Evolutionary conservation across 305 asterid species (phyloP).

Genomic region (Withania somnifera): DNA sequence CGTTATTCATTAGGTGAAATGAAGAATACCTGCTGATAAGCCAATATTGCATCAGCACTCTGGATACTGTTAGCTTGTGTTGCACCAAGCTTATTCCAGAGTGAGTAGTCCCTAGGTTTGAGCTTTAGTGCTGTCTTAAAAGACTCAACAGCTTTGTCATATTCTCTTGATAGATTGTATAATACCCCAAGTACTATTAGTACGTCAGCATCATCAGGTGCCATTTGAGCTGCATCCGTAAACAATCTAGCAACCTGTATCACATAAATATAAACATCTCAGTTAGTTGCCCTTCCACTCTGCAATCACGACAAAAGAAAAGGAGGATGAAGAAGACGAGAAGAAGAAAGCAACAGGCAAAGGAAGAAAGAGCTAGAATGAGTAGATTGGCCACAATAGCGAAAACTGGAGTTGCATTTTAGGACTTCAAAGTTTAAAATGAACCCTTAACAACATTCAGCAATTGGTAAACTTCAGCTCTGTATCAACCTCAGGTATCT

Average conservation of each 20-base stretch:
- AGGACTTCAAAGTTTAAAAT: background rate
- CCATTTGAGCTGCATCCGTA: conserved; percentile 79
- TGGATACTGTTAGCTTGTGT: conserved; percentile 98
- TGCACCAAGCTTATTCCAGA: conserved; percentile 99
- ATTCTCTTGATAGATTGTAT: conserved; percentile 83
- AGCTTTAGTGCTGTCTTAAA: conserved; percentile 90
- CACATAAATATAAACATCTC: conserved; percentile 7
- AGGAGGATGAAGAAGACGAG: background rate
- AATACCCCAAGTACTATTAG: conserved; percentile 95
- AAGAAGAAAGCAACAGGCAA: too few relatives aligned
- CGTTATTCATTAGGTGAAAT: background rate
- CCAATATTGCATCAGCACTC: conserved; percentile 91
- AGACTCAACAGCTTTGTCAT: conserved; percentile 88
- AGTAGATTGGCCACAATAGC: background rate
- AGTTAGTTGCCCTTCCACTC: background rate
- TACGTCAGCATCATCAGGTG: conserved; percentile 99
- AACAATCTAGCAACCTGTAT: conserved; percentile 69
- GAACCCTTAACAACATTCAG: background rate
- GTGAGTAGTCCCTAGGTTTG: conserved; percentile 97
- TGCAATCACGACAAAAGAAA: background rate
- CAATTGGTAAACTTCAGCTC: background rate
- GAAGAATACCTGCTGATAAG: conserved; percentile 78
- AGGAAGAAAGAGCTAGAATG: background rate
- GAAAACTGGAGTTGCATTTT: background rate
- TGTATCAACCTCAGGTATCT: background rate